Conservation (phyloP, 2,329 filamentous ascomycete species). For the Verticillium isaacii region DNA sequence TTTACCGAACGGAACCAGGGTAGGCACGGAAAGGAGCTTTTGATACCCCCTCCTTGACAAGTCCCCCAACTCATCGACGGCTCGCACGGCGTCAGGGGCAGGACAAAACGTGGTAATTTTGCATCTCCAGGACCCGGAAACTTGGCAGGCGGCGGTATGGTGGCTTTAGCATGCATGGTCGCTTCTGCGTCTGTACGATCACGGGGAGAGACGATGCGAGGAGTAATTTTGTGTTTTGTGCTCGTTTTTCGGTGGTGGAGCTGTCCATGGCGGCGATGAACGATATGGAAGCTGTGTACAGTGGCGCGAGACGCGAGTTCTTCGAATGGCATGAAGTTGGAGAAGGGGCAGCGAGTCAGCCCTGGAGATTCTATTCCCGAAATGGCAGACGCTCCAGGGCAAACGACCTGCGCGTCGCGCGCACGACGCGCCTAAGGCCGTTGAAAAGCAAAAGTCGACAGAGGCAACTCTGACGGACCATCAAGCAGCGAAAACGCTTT, state of each 20-base stretch:
- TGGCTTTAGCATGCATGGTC: slow-evolving; percentile 6
- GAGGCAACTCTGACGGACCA: neutral
- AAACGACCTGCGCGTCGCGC: neutral
- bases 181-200: slow-evolving; percentile 12
- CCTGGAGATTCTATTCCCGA: neutral
- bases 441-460: neutral
- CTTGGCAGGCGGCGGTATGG: slow-evolving; percentile 21
- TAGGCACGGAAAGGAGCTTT: slow-evolving; percentile 23
- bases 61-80: slow-evolving; percentile 25
- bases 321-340: neutral
- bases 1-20: slow-evolving; percentile 15
- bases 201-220: slow-evolving; percentile 6
- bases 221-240: slow-evolving; percentile 3
- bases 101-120: slow-evolving; percentile 35
- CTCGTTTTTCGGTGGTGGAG: slow-evolving; percentile 1
- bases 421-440: neutral
- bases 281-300: neutral
- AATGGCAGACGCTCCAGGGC: neutral
- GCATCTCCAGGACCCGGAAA: slow-evolving; percentile 34
- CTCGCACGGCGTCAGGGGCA: slow-evolving; percentile 25
- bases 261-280: neutral
- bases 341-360: neutral
- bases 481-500: neutral
- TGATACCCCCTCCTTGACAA: slow-evolving; percentile 22
- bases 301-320: neutral